Evolutionary conservation across 2,329 filamentous ascomycete species (phyloP).

Genomic region (Aspergillus tubingensis): DNA sequence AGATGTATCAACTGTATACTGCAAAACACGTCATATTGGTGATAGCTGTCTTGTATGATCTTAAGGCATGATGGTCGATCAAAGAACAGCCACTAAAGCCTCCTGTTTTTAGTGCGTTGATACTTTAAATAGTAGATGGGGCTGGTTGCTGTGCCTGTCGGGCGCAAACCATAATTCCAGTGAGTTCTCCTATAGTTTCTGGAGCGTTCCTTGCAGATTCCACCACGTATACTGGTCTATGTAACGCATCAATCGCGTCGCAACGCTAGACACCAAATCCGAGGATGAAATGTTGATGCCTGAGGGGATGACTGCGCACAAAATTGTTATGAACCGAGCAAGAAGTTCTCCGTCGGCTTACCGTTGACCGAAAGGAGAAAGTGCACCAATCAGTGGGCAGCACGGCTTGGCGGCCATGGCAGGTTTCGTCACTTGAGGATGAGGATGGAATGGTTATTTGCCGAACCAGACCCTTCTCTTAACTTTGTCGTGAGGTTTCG

Average conservation of each 20-base stretch:
- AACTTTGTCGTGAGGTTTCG: conserved; percentile 1
- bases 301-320: too few species aligned
- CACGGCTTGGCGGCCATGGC: conserved; percentile 1
- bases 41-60: not conserved
- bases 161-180: not conserved
- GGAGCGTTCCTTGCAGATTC: not conserved
- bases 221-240: not conserved
- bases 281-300: not conserved
- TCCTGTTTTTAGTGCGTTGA: not conserved
- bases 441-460: not conserved
- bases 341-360: conserved; percentile 2
- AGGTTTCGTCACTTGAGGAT: not conserved
- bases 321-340: not conserved
- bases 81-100: not conserved
- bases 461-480: not conserved
- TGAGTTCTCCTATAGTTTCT: not conserved
- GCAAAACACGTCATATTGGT: conserved; percentile 7
- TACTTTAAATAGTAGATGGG: not conserved
- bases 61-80: not conserved
- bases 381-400: conserved; percentile 10
- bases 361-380: conserved; percentile 8
- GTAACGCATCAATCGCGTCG: not conserved
- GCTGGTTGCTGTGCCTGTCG: not conserved
- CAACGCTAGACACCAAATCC: not conserved
- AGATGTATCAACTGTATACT: conserved; percentile 9